Conservation (phyloP, 1,139 yeast species). For the Candida sanyaensis region DNA sequence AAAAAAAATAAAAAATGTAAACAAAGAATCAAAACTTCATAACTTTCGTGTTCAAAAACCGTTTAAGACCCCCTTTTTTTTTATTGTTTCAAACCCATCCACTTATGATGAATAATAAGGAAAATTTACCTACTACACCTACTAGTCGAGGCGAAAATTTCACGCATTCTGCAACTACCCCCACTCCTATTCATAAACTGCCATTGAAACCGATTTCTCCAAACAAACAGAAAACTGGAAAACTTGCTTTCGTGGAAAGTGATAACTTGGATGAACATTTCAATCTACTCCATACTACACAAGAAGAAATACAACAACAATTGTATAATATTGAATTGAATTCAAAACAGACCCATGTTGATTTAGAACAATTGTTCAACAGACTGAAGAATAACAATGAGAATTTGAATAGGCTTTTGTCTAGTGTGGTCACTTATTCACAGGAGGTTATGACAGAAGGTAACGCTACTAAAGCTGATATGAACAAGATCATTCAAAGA, state of each 20-base stretch:
- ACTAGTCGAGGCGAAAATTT: constrained; percentile 1
- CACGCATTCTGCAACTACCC: background rate
- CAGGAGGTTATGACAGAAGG: constrained; percentile 40
- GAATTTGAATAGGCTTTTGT: constrained; percentile 36
- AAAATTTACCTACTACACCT: constrained; percentile 12
- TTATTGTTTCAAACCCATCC: no score
- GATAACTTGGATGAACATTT: constrained; percentile 37
- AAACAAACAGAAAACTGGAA: constrained; percentile 22
- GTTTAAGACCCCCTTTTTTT: background rate
- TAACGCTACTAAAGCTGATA: constrained; percentile 38
- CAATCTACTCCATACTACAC: constrained; percentile 26
- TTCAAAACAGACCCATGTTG: constrained; percentile 37
- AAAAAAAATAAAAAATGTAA: constrained; percentile 1
- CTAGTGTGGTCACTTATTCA: constrained; percentile 34
- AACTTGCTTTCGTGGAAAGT: constrained; percentile 28
- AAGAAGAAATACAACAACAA: constrained; percentile 31
- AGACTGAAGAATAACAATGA: constrained; percentile 46
- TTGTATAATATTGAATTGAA: constrained; percentile 32
- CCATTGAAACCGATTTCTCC: constrained; percentile 31
- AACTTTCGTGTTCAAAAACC: no score
- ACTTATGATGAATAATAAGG: constrained; percentile 9
- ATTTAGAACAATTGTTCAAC: constrained; percentile 39
- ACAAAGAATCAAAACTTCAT: background rate
- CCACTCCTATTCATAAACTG: constrained; percentile 11
- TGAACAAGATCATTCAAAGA: constrained; percentile 22